These are phyloP conservation scores for Trametes pubescens DNA, from an alignment of 1,284 basidiomycete genomes.

Conservation along the genomic window DNA sequence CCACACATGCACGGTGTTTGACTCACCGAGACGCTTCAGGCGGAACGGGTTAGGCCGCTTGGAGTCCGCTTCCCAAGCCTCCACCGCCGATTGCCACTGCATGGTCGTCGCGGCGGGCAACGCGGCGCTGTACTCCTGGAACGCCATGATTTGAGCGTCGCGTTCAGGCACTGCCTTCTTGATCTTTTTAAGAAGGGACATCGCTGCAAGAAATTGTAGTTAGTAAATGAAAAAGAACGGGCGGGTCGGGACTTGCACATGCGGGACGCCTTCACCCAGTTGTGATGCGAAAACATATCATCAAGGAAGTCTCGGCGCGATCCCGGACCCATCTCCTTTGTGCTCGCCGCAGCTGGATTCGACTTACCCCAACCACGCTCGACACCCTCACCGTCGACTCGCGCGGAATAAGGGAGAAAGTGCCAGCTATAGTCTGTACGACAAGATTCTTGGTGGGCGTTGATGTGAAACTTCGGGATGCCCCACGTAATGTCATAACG, in stretches of 20 bases:
- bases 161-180: slow-evolving; percentile 16
- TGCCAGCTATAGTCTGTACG: slow-evolving; percentile 9
- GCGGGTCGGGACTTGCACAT: slow-evolving; percentile 19
- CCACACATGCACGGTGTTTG: background rate
- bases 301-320: slow-evolving; percentile 18
- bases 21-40: background rate
- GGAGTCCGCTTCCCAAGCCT: background rate
- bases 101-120: background rate
- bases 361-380: slow-evolving; percentile 14
- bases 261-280: slow-evolving; percentile 15
- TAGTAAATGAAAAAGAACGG: too few relatives aligned
- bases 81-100: background rate
- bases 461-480: slow-evolving; percentile 19
- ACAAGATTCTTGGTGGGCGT: slow-evolving; percentile 11
- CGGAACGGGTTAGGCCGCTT: slow-evolving; percentile 1
- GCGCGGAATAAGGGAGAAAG: slow-evolving; percentile 10
- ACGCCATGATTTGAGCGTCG: slow-evolving; percentile 2
- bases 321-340: slow-evolving; percentile 27
- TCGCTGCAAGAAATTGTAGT: too few relatives aligned
- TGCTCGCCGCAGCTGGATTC: slow-evolving; percentile 16
- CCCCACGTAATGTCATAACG: background rate
- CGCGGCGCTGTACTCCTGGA: background rate
- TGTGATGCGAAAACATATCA: slow-evolving; percentile 18
- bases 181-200: slow-evolving; percentile 3
- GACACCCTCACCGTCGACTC: slow-evolving; percentile 19